A percentile compares a stretch with the other conserved stretches of the same genome.
Evolutionary conservation across 2,329 filamentous ascomycete species (phyloP).

Genomic region (Alternaria metachromatica): DNA sequence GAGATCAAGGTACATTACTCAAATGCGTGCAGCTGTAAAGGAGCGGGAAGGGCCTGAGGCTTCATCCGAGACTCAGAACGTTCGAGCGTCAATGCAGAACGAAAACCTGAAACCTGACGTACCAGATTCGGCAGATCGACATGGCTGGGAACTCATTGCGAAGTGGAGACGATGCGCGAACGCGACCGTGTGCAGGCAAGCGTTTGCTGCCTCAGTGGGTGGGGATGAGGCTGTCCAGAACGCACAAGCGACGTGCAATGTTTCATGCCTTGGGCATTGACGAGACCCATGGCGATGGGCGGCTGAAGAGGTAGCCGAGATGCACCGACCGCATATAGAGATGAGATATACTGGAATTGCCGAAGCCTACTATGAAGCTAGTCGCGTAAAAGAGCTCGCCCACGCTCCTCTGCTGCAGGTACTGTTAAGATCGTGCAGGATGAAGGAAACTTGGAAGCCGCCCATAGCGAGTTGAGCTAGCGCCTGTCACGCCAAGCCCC

Average conservation of each 20-base stretch:
- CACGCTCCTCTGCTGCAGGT: background rate
- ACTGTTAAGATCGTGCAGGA: background rate
- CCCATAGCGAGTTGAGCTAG: background rate
- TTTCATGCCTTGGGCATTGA: constrained; percentile 7
- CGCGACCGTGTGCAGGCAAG: constrained; percentile 5
- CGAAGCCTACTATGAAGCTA: background rate
- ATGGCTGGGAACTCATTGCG: background rate
- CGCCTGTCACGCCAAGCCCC: background rate
- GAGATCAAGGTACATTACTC: constrained; percentile 2
- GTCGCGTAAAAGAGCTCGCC: background rate
- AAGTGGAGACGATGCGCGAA: constrained; percentile 9
- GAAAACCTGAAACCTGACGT: constrained; percentile 9
- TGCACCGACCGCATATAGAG: background rate
- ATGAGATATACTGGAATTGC: background rate
- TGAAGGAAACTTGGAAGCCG: background rate
- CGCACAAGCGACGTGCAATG: constrained; percentile 4
- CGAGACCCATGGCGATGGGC: background rate
- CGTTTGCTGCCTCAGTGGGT: constrained; percentile 2
- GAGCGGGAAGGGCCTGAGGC: constrained; percentile 1
- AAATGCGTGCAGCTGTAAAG: background rate
- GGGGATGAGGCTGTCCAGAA: constrained; percentile 5
- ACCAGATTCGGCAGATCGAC: constrained; percentile 4
- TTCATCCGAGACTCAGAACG: constrained; percentile 12
- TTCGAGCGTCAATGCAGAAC: constrained; percentile 9
- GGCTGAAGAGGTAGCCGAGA: constrained; percentile 1